Evolutionary conservation across 352 stramenopile genomes (phyloP).

Genomic region (Pythium utonaiense): DNA sequence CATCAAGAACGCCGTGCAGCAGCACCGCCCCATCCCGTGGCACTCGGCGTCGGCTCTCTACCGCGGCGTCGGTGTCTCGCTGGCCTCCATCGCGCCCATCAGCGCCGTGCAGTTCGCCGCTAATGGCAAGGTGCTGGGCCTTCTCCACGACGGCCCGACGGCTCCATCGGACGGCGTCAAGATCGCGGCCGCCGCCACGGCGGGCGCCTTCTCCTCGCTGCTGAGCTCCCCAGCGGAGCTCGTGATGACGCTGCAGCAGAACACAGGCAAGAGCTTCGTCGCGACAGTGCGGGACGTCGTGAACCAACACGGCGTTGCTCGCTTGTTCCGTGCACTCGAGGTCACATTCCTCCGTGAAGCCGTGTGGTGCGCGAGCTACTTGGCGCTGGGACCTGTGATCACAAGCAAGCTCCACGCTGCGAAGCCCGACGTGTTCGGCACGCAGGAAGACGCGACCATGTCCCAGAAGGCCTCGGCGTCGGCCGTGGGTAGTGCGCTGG

Average conservation of each 20-base stretch:
- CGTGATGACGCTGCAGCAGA: slow-evolving; percentile 86
- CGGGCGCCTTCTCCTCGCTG: slow-evolving; percentile 54
- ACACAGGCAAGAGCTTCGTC: slow-evolving; percentile 65
- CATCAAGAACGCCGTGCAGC: slow-evolving; percentile 85
- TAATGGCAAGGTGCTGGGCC: slow-evolving; percentile 58
- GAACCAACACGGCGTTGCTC: slow-evolving; percentile 35
- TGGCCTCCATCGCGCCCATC: slow-evolving; percentile 76
- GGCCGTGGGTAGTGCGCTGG: slow-evolving; percentile 58
- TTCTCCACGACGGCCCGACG: slow-evolving; percentile 31
- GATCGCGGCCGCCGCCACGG: slow-evolving; percentile 57
- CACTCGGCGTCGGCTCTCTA: slow-evolving; percentile 52
- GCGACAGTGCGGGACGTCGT: slow-evolving; percentile 59
- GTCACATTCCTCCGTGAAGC: slow-evolving; percentile 62
- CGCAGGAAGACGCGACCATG: slow-evolving; percentile 38
- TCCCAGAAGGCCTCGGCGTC: slow-evolving; percentile 66
- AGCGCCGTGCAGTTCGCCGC: slow-evolving; percentile 77
- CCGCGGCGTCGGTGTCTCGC: slow-evolving; percentile 71
- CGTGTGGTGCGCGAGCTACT: slow-evolving; percentile 74
- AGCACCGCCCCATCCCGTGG: slow-evolving; percentile 65
- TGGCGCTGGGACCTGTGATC: slow-evolving; percentile 73
- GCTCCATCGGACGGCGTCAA: slow-evolving; percentile 45
- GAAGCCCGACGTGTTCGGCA: slow-evolving; percentile 53
- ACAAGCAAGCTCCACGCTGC: slow-evolving; percentile 54
- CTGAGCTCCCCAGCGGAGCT: slow-evolving; percentile 74
- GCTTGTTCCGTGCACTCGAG: slow-evolving; percentile 58